Evolutionary conservation across 2,329 filamentous ascomycete genomes (phyloP), one percentile per base, ranked within the genome.

Genomic region (Amauroascus verrucosus): DNA sequence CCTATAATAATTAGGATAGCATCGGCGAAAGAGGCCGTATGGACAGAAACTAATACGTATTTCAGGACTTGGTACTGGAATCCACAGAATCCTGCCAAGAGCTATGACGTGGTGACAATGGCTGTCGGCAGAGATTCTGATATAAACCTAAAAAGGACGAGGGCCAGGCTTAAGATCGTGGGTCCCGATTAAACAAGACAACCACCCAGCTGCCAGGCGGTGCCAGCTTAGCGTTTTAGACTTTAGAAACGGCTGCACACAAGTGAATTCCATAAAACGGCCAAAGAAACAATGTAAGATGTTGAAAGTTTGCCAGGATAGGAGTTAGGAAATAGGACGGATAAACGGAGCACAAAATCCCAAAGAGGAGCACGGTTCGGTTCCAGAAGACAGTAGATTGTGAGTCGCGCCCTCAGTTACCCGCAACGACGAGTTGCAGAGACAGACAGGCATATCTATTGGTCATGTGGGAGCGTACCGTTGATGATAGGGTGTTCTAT

Each of bases 401-500:
- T 28, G 26, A 38, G 13, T 38, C 18, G 20, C 46, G 4, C 30
- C 24, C 32, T 37, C 45, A 18, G n/a, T 37, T 48, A 16, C 32
- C 45, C 26, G 44, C 9, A 9, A 20, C 28, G 14, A 22, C 28
- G 20, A 32, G 45, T 48, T 16, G 28, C 16, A 24, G 45, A 37
- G 18, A 24, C 14, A 38, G 18, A 38, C 33, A 38, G 33, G 46
- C 32, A 9, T 38, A 16, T 48, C 20, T 11, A 48, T 48, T 16
- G 46, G 46, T 28, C 46, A 48, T 48, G 46, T 37, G 45, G 28
- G 32, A 38, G 16, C n/a, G 7, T 13, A 28, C 18, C 20, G 14
- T 48, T 37, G 11, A 38, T 38, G 46, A 48, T 48, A 38, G 32
- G 32, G 20, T 37, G 46, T 18, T 48, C 16, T 35, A 46, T 48